Evolutionary conservation across 352 stramenopile species (phyloP), one percentile per base, ranked within the genome.

Genomic region (Phytophthora podocarpi): DNA sequence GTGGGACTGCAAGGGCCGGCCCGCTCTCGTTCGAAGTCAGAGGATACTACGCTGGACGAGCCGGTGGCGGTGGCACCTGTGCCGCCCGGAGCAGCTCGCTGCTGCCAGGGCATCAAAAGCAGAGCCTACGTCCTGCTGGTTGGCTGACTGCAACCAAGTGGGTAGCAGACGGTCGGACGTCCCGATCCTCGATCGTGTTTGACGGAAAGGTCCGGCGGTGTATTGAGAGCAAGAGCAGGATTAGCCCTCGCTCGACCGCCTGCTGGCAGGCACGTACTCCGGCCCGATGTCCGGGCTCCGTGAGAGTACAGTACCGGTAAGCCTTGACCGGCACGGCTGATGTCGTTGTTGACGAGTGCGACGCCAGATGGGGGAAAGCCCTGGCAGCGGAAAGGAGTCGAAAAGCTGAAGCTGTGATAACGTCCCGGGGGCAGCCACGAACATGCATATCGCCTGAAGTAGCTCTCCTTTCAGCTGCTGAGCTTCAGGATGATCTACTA

Each of bases 231-330:
- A 62, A 59, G 43, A 16, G 45, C 45, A 67, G 63, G 56, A 72
- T 69, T 42, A 45, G 60, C 37, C 59, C 21, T 21, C 15, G 32
- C 20, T 36, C 37, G 40, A 23, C 47, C 52, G 49, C 59, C 65
- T 71, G 49, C 43, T 71, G 60, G 54, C 49, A 62, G 16, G 60
- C 53, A 74, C 66, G 65, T 62, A 67, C 45, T 47, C 32, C 4
- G 26, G 48, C 28, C 34, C 40, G 10, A n/a, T n/a, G n/a, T n/a
- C n/a, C n/a, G n/a, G n/a, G n/a, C n/a, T n/a, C n/a, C n/a, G n/a
- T n/a, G n/a, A n/a, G n/a, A n/a, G n/a, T n/a, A n/a, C n/a, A n/a
- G n/a, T n/a, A n/a, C n/a, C n/a, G 20, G 20, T 49, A 12, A 37
- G n/a, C 26, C 35, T 50, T 35, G 5, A 1, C 5, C 8, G 26